Base-by-base conservation (phyloP, 177 flowering plant genomes). In the Tripterygium wilfordii region DNA sequence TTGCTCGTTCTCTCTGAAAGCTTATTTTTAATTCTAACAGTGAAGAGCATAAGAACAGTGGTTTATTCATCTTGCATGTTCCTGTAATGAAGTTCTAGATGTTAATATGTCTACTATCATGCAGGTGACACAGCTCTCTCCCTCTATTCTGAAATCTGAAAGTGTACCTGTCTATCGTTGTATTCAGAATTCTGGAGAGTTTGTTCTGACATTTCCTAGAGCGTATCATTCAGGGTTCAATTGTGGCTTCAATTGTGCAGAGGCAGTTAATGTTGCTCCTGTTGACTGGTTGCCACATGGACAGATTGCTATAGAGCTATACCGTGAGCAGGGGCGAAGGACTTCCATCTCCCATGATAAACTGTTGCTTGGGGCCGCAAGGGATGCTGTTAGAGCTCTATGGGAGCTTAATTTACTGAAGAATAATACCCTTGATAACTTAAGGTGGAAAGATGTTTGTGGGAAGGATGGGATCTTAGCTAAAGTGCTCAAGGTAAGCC, bases 141-240 rank as follows among this genome's bases (percentile, higher is more conserved):
- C 98, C 13, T 67, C 89, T 22, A 76, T 86, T 42, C 67, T 92
- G 31, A 82, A 70, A 69, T 69, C 85, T 63, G 91, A 82, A 41
- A 94, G 88, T 2, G 89, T 92, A 36, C 94, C 96, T 37, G 91
- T 86, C 21, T 84, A 72, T 70, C 82, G 96, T 8, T 88, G 96
- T 60, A 69, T 86, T 59, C 96, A 92, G 57, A 77, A 72, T 56
- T 61, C 87, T 47, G 80, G 94, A 59, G 96, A 92, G 67, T 92
- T 86, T 75, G 88, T 92, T 41, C 64, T 92, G 58, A 92, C 98
- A 51, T 92, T 92, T 61, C 98, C 98, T 48, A 71, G 94, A 60
- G 91, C 96, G 46, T 92, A 92, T 60, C 96, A 92, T 74, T 60
- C 96, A 10, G 98, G 98, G 41, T 92, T 92, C 64, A 92, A 88